Evolutionary conservation across 164 flowering plant species (phyloP).

Genomic region (Stephania cephalantha): DNA sequence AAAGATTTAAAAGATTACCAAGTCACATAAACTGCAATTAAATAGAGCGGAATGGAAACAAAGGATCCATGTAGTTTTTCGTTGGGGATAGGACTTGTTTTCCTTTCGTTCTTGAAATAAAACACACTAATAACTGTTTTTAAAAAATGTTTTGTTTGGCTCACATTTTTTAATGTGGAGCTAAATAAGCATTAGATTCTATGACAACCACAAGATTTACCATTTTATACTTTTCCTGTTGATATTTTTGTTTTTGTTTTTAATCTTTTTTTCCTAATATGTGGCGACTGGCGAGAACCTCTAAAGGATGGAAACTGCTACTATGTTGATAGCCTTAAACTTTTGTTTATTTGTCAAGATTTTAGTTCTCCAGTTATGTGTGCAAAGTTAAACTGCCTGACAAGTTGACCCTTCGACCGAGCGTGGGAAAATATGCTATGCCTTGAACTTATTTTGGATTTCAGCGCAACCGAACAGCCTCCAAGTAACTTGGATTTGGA

Average conservation of each 20-base stretch:
- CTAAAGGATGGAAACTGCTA: not conserved
- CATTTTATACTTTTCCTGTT: not conserved
- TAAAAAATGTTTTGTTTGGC: not conserved
- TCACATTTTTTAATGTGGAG: not conserved
- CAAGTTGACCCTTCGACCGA: too few relatives aligned
- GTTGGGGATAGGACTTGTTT: not conserved
- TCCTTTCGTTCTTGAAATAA: not conserved
- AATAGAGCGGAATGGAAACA: too few relatives aligned
- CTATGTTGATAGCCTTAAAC: not conserved
- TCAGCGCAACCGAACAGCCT: too few relatives aligned
- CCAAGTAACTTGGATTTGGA: too few relatives aligned
- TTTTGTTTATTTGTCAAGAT: not conserved
- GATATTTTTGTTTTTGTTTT: too few relatives aligned
- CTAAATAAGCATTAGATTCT: not conserved
- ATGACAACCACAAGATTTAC: not conserved
- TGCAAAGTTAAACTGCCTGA: too few relatives aligned
- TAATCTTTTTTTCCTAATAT: too few relatives aligned
- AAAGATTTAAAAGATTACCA: not conserved
- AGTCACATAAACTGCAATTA: not conserved
- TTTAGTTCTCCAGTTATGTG: not conserved
- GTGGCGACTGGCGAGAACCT: not conserved
- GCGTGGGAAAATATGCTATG: too few relatives aligned
- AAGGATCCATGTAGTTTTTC: too few relatives aligned
- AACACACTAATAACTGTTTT: too few relatives aligned
- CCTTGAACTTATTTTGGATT: too few relatives aligned